Base-by-base conservation (phyloP, 768 basidiomycete species). In the Naematelia aurantialba region DNA sequence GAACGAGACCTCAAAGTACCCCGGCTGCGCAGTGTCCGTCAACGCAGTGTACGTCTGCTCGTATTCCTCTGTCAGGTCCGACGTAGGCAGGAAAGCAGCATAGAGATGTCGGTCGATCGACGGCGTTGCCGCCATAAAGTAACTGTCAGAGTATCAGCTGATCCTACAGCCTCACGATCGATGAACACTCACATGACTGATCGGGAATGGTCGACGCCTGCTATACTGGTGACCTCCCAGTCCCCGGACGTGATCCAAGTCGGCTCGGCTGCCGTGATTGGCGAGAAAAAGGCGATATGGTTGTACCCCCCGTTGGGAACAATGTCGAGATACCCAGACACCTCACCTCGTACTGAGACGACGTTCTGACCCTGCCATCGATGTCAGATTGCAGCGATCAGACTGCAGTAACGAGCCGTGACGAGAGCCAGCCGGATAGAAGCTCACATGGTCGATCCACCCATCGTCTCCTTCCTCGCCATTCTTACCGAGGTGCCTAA, bases 401-500 rank as follows among this genome's bases (percentile, higher is more conserved):
- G n/a, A n/a, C n/a, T n/a, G n/a, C n/a, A n/a, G n/a, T n/a, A n/a
- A n/a, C n/a, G n/a, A n/a, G n/a, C n/a, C n/a, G n/a, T n/a, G n/a
- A n/a, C n/a, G n/a, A n/a, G n/a, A n/a, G n/a, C n/a, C n/a, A n/a
- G n/a, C n/a, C n/a, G n/a, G n/a, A n/a, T n/a, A n/a, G n/a, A 61
- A 81, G 80, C 87, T 60, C 63, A 90, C 91, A 60, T 84, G 79
- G 52, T 97, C 89, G 61, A 97, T 91, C 96, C 96, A 99, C 0
- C 96, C 96, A 34, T 85, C 85, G 70, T 96, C 94, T 0, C 85
- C 87, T 70, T 94, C 82, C 68, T 92, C 93, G 4, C 90, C 94
- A 31, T 85, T 72, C 71, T 84, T 83, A 3, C 92, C 94, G 10
- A 94, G 80, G 60, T 81, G 86, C 58, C 94, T 80, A 5, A 91